Evolutionary conservation across 129 eudicot genomes (phyloP).

Genomic region (Gnaphalium uliginosum): DNA sequence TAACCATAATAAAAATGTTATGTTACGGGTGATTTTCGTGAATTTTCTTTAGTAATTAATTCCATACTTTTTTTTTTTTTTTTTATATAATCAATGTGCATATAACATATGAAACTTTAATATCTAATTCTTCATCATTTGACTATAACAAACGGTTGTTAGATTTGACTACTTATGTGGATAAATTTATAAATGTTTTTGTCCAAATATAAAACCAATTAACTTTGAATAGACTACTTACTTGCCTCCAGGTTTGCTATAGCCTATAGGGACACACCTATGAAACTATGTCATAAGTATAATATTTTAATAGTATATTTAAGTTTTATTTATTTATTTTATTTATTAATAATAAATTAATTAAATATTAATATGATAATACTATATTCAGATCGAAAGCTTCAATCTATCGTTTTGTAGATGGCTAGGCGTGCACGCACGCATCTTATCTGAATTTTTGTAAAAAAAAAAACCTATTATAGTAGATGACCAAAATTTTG

Average conservation of each 20-base stretch:
- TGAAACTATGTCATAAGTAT: background rate
- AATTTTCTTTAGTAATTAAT: too few relatives aligned
- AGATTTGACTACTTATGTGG: background rate
- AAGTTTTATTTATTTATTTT: too few relatives aligned
- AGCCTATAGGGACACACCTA: too few relatives aligned
- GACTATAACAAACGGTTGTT: slow-evolving; percentile 9
- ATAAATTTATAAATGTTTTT: background rate
- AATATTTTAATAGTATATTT: too few relatives aligned
- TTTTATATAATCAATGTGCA: too few relatives aligned
- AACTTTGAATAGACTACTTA: slow-evolving; percentile 17
- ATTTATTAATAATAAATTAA: too few relatives aligned
- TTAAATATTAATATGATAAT: too few relatives aligned
- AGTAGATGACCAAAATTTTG: background rate
- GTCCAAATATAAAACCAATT: background rate
- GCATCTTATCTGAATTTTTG: background rate
- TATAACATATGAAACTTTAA: background rate
- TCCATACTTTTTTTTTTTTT: too few relatives aligned
- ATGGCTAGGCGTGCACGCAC: background rate
- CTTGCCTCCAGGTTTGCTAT: slow-evolving; percentile 12
- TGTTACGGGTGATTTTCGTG: too few relatives aligned
- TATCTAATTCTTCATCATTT: background rate
- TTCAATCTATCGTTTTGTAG: background rate
- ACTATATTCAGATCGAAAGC: background rate
- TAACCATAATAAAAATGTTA: too few relatives aligned
- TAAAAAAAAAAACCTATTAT: too few relatives aligned